These are phyloP conservation scores for Crotalaria pallida DNA, from an alignment of 306 rosid species.

Conservation along the genomic window DNA sequence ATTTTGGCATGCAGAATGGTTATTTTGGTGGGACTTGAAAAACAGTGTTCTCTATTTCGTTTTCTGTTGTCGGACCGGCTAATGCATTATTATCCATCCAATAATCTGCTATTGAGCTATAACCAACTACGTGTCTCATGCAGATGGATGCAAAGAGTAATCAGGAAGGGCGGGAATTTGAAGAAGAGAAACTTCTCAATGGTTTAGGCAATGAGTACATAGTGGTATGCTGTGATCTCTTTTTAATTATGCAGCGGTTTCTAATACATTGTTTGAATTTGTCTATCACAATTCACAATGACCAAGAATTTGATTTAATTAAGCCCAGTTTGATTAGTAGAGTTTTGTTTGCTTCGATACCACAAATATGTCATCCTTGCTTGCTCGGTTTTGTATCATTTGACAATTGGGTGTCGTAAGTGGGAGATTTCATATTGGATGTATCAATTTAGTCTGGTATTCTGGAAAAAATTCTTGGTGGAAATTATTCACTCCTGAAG, in stretches of 20 bases:
- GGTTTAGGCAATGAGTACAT: slow-evolving; percentile 15
- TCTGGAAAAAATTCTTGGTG: neutral
- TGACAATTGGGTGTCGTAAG: neutral
- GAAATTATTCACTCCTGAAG: neutral
- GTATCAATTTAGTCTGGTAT: neutral
- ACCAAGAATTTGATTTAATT: neutral
- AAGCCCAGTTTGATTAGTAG: neutral
- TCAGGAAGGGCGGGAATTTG: neutral
- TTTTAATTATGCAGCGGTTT: neutral
- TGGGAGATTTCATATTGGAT: neutral
- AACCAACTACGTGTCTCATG: slow-evolving; percentile 1
- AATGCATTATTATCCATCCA: neutral
- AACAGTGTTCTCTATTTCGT: neutral
- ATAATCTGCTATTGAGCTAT: neutral
- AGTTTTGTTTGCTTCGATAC: neutral
- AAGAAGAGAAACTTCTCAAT: slow-evolving; percentile 30
- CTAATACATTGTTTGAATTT: neutral
- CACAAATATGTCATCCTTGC: neutral
- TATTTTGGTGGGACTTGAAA: slow-evolving; percentile 1
- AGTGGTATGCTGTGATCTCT: slow-evolving; percentile 27
- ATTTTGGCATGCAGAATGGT: neutral
- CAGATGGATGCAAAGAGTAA: slow-evolving; percentile 15
- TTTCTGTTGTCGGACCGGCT: neutral
- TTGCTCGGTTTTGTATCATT: neutral
- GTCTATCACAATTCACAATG: neutral